Percentiles rank a stretch among this genome's conserved stretches.
Conservation (phyloP, 805 yeast species). For the Tetrapisispora taiwanensis region DNA sequence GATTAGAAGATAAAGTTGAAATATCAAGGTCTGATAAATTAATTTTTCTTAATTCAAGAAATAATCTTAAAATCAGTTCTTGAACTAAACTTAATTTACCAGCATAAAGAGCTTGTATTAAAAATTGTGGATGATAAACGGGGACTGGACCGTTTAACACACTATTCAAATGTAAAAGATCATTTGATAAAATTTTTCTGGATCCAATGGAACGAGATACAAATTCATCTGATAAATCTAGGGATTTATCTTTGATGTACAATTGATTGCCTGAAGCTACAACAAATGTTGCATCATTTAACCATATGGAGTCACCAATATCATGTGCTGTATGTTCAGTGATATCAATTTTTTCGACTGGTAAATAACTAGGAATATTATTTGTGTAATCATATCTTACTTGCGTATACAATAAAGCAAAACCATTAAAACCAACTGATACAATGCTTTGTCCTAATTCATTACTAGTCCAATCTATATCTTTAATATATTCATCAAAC, state of each 20-base stretch:
- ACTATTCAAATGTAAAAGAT: conserved; percentile 58
- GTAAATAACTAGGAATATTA: conserved; percentile 62
- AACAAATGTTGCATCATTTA: conserved; percentile 65
- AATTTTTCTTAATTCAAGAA: conserved; percentile 44
- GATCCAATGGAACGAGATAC: conserved; percentile 49
- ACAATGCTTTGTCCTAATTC: conserved; percentile 57
- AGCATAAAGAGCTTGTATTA: conserved; percentile 63
- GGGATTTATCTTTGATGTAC: conserved; percentile 62
- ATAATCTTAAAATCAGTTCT: conserved; percentile 45
- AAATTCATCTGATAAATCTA: conserved; percentile 46
- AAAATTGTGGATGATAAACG: conserved; percentile 78
- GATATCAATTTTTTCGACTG: conserved; percentile 64
- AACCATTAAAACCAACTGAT: conserved; percentile 64
- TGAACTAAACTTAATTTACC: conserved; percentile 48
- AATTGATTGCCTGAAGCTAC: conserved; percentile 87
- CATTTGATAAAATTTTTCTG: conserved; percentile 42
- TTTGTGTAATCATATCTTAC: conserved; percentile 84
- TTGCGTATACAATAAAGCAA: conserved; percentile 65
- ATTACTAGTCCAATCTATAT: conserved; percentile 82
- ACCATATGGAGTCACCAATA: conserved; percentile 87
- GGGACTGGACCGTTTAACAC: conserved; percentile 86
- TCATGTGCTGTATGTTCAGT: conserved; percentile 61
- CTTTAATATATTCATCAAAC: conserved; percentile 40
- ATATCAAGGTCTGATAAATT: conserved; percentile 34
- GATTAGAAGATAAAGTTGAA: conserved; percentile 23